phyloP scores from a whole-genome alignment of 108 stramenopile species.

The Pseudonitzschia pungens region DNA sequence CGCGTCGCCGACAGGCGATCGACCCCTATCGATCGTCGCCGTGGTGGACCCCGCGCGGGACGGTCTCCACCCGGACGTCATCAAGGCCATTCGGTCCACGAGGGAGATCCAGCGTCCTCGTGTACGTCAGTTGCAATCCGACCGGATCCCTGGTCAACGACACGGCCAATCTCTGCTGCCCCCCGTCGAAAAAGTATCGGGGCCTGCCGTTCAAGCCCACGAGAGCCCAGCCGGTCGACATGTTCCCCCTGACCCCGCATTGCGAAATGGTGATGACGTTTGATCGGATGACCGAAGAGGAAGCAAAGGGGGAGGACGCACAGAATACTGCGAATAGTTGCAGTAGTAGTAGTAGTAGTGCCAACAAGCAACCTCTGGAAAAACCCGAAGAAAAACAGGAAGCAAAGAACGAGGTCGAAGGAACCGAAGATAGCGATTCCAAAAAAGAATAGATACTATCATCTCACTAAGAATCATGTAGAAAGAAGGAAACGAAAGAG shows the following conservation, averaged over 20 bases:
- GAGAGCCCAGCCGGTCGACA: conserved; percentile 88
- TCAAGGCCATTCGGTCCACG: conserved; percentile 68
- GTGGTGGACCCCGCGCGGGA: conserved; percentile 94
- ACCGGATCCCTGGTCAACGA: conserved; percentile 79
- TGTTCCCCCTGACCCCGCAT: conserved; percentile 93
- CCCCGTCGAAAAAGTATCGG: conserved; percentile 66
- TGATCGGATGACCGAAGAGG: conserved; percentile 77
- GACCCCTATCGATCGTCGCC: conserved; percentile 57
- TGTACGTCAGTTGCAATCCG: conserved; percentile 96
- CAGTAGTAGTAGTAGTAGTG: background rate
- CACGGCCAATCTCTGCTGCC: conserved; percentile 76
- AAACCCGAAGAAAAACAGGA: background rate
- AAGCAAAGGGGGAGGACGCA: conserved; percentile 5
- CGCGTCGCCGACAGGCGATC: conserved; percentile 18
- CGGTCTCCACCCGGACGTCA: conserved; percentile 80
- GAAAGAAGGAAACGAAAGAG: too few relatives aligned
- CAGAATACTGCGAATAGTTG: too few relatives aligned
- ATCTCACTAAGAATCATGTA: too few relatives aligned
- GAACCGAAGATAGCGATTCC: background rate
- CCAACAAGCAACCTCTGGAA: background rate
- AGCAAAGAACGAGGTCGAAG: background rate
- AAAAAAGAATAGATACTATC: too few relatives aligned
- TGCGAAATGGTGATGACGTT: conserved; percentile 93
- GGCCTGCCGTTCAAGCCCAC: conserved; percentile 80
- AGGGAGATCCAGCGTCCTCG: conserved; percentile 71